phyloP scores from a whole-genome alignment of 2,329 filamentous ascomycete species.

The Colletotrichum tabaci region DNA sequence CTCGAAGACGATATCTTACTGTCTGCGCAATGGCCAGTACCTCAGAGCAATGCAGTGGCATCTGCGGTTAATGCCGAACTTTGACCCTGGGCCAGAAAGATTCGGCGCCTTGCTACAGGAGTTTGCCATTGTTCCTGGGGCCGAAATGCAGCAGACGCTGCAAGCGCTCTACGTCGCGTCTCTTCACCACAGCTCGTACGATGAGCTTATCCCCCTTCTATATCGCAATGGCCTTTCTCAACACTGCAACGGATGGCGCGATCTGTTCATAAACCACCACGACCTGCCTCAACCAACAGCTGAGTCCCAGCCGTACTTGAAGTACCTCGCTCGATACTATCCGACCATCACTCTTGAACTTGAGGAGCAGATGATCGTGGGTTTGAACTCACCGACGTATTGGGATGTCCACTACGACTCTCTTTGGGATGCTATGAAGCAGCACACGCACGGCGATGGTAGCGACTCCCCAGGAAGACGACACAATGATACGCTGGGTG shows the following conservation, averaged over 20 bases:
- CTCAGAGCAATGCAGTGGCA: conserved; percentile 64
- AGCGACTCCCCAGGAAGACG: conserved; percentile 60
- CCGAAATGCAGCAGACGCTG: conserved; percentile 57
- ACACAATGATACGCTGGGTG: conserved; percentile 79
- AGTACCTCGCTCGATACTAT: conserved; percentile 63
- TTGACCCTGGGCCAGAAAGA: conserved; percentile 57
- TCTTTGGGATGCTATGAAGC: conserved; percentile 54
- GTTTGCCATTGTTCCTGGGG: conserved; percentile 57
- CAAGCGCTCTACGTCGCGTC: conserved; percentile 62
- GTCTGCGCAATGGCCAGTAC: conserved; percentile 57
- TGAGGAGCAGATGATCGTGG: conserved; percentile 53
- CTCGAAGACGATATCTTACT: conserved; percentile 59
- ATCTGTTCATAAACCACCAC: conserved; percentile 54
- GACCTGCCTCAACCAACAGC: conserved; percentile 58
- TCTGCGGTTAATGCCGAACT: conserved; percentile 58
- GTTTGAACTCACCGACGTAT: conserved; percentile 19
- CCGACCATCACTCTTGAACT: conserved; percentile 55
- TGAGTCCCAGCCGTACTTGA: conserved; percentile 63
- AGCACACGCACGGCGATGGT: conserved; percentile 56
- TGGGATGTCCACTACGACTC: conserved; percentile 37
- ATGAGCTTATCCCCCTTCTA: conserved; percentile 65
- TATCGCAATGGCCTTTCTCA: conserved; percentile 62
- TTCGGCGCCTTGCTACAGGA: conserved; percentile 61
- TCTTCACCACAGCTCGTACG: conserved; percentile 62
- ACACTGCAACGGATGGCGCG: conserved; percentile 65